Conservation (phyloP, 306 rosid species). For the Vigna hirtella region DNA sequence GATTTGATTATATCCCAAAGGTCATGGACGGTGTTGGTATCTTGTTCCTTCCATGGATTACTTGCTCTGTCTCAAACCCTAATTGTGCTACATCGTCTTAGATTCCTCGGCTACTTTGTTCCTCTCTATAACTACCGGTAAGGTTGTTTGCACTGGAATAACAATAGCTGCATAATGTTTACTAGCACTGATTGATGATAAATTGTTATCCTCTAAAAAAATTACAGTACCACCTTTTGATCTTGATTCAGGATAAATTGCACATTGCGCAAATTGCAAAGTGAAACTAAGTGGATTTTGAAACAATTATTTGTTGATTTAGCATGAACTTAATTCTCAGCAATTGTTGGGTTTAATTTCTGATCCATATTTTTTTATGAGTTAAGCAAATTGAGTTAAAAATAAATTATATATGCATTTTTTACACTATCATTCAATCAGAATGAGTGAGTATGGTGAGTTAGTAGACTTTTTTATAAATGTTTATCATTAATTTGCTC, state of each 20-base stretch:
- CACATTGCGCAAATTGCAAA: background rate
- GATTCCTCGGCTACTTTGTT: conserved; percentile 31
- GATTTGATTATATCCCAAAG: background rate
- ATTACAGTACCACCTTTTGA: background rate
- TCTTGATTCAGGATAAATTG: background rate
- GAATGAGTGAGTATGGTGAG: background rate
- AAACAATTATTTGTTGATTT: background rate
- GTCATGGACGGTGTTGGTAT: conserved; percentile 20
- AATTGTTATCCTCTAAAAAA: background rate
- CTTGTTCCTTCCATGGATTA: conserved; percentile 11
- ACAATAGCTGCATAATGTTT: background rate
- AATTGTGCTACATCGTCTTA: conserved; percentile 15
- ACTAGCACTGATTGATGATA: background rate
- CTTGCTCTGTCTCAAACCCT: conserved; percentile 35
- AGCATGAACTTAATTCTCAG: background rate
- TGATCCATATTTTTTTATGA: background rate
- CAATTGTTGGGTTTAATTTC: background rate
- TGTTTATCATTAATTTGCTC: background rate
- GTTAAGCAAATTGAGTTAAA: background rate
- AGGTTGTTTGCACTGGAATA: background rate
- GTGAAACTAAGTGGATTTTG: background rate
- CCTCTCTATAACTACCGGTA: background rate
- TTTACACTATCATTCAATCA: too few species aligned
- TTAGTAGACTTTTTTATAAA: background rate
- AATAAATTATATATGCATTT: too few species aligned